Evolutionary conservation across 73 alveolate species (phyloP).

Genomic region (Symbiodinium pilosum): DNA sequence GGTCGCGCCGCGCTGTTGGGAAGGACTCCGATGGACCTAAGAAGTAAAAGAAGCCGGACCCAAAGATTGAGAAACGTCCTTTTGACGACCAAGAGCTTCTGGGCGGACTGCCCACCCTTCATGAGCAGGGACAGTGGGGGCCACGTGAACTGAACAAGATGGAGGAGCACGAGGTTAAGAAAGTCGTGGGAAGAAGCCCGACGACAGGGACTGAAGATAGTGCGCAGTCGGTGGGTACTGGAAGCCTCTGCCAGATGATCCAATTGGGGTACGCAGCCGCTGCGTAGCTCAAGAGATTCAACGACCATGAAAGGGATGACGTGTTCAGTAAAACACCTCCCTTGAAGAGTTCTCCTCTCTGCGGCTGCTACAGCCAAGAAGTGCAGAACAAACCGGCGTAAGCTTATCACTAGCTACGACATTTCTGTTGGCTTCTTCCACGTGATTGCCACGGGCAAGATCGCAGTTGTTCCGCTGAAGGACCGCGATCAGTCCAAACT

Average conservation of each 20-base stretch:
- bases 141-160: constrained; percentile 35
- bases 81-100: background rate
- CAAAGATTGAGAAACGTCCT: background rate
- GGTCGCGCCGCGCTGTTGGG: background rate
- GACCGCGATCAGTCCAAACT: background rate
- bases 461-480: constrained; percentile 19
- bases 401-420: background rate
- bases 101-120: background rate
- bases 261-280: background rate
- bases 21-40: background rate
- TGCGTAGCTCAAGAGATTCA: constrained; percentile 19
- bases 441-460: background rate
- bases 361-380: constrained; percentile 12
- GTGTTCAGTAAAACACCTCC: constrained; percentile 46
- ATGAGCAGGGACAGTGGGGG: background rate
- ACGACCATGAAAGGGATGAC: background rate
- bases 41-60: background rate
- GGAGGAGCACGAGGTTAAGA: constrained; percentile 1
- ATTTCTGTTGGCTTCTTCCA: constrained; percentile 9
- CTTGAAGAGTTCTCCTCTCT: background rate
- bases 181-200: constrained; percentile 3
- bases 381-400: background rate
- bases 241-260: constrained; percentile 26
- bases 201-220: background rate
- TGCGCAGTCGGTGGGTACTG: constrained; percentile 12